Conservation (phyloP, 176 grass and related monocot species). For the Ensete ventricosum region DNA sequence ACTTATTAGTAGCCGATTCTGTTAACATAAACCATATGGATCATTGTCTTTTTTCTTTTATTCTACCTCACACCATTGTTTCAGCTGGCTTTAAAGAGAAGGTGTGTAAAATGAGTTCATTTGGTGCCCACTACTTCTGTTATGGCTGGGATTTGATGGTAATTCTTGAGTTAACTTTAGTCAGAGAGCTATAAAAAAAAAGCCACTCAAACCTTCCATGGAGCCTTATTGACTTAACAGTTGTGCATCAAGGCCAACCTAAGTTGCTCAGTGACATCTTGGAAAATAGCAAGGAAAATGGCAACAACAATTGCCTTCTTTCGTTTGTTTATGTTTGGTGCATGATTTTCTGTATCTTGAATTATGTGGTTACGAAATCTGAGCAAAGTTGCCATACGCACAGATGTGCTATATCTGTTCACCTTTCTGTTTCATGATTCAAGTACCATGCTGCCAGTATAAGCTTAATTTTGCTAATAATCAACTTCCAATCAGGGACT, state of each 20-base stretch:
- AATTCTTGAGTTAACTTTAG: too few relatives aligned
- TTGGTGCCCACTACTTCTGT: too few relatives aligned
- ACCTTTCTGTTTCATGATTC: too few relatives aligned
- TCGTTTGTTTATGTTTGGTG: not conserved
- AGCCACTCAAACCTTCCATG: too few relatives aligned
- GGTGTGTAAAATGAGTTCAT: too few relatives aligned
- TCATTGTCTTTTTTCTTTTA: not conserved
- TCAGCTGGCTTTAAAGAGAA: too few relatives aligned
- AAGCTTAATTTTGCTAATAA: slow-evolving; percentile 19
- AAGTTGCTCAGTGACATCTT: too few relatives aligned
- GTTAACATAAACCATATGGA: not conserved
- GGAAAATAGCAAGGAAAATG: not conserved
- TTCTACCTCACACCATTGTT: too few relatives aligned
- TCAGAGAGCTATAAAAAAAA: too few relatives aligned
- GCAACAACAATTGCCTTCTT: not conserved
- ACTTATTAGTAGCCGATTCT: not conserved
- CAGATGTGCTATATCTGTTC: not conserved
- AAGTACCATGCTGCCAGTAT: slow-evolving; percentile 3
- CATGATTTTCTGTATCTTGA: not conserved
- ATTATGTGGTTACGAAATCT: not conserved
- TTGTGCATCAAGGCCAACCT: too few relatives aligned
- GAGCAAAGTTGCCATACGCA: not conserved
- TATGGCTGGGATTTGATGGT: too few relatives aligned
- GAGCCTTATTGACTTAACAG: too few relatives aligned
- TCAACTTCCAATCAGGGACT: slow-evolving; percentile 59